These are phyloP conservation scores for Fusarium compactum DNA, from an alignment of 2,329 filamentous ascomycete genomes.

Conservation along the genomic window DNA sequence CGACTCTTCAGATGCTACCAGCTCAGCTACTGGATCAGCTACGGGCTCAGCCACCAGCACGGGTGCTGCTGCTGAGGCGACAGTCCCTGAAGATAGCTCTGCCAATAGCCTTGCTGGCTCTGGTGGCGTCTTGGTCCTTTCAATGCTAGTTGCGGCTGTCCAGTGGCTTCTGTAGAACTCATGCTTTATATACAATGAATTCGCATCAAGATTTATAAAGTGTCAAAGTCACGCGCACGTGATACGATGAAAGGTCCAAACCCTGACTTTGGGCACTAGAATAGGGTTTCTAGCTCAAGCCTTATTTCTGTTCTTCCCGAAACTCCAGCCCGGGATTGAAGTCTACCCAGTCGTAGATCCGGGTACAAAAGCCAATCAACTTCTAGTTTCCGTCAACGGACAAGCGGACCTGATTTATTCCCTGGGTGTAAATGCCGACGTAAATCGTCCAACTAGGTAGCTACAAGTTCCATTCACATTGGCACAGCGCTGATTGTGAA, in stretches of 20 bases:
- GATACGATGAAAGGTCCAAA: neutral
- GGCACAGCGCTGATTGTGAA: neutral
- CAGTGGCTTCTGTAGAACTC: neutral
- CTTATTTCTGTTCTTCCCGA: neutral
- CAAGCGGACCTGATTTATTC: neutral
- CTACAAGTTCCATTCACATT: accelerated
- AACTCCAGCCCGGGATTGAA: neutral
- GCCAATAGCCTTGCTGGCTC: neutral
- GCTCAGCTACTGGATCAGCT: neutral
- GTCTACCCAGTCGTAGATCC: neutral
- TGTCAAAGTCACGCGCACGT: neutral
- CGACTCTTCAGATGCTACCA: neutral
- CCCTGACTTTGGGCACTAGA: too few relatives aligned
- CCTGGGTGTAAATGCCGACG: neutral
- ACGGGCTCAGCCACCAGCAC: neutral
- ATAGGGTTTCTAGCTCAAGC: neutral
- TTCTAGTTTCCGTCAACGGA: neutral
- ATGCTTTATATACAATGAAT: neutral
- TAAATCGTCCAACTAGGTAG: neutral
- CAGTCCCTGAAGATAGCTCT: neutral
- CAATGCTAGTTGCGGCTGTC: neutral
- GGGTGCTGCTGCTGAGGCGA: neutral
- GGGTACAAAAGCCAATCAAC: neutral
- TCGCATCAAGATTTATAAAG: neutral
- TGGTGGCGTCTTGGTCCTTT: neutral